A percentile compares a stretch with the other conserved stretches of the same genome.
These are phyloP conservation scores for Monosporascus sp. DNA, from an alignment of 2,329 filamentous ascomycete species.

Conservation along the genomic window DNA sequence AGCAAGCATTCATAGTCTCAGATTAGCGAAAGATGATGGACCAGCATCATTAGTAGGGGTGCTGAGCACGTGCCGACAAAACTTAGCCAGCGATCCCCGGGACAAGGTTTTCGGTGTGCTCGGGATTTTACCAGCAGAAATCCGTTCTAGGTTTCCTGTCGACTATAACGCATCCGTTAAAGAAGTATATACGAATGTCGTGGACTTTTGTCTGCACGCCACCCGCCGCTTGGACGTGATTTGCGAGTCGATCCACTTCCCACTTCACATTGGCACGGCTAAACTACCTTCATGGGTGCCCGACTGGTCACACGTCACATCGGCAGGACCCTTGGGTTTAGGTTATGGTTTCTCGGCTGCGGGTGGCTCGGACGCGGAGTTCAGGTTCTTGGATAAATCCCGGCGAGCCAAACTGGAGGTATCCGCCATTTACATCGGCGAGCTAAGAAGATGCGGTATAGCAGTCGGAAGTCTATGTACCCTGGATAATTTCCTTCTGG, in stretches of 20 bases:
- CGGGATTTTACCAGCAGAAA: conserved; percentile 22
- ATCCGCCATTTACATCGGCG: conserved; percentile 24
- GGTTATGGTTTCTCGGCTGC: conserved; percentile 16
- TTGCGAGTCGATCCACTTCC: conserved; percentile 29
- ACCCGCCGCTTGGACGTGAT: conserved; percentile 26
- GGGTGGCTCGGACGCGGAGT: conserved; percentile 10
- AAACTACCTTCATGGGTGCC: conserved; percentile 29
- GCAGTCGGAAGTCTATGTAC: conserved; percentile 23
- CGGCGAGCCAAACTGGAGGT: conserved; percentile 23
- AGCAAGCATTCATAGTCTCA: conserved; percentile 7
- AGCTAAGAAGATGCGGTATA: conserved; percentile 16
- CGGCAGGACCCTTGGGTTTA: conserved; percentile 11
- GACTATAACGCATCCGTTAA: conserved; percentile 27
- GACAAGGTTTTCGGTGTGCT: conserved; percentile 32
- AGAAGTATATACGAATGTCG: conserved; percentile 29
- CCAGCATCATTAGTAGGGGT: conserved; percentile 16
- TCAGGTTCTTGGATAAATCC: conserved; percentile 15
- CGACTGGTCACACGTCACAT: conserved; percentile 28
- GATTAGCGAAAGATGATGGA: background rate
- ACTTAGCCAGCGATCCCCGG: conserved; percentile 23
- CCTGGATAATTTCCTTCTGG: conserved; percentile 27
- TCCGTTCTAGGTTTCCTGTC: conserved; percentile 21
- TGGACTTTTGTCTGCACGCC: conserved; percentile 22
- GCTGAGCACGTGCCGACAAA: conserved; percentile 18
- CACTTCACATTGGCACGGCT: conserved; percentile 14